phyloP scores from a whole-genome alignment of 805 yeast species.

The Yamadazyma nakazawae region DNA sequence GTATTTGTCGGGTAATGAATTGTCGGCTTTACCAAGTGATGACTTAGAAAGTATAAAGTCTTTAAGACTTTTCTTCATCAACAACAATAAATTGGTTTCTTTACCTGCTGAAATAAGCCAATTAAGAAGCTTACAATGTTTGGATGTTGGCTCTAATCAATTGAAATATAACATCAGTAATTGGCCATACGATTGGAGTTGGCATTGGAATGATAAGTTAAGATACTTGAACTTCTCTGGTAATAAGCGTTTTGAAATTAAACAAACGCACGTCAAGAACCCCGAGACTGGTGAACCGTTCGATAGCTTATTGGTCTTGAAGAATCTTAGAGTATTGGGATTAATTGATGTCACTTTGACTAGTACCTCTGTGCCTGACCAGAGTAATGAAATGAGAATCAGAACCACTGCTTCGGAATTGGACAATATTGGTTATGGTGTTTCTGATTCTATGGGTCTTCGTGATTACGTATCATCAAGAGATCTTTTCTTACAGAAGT shows the following conservation, averaged over 20 bases:
- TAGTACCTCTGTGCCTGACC: conserved; percentile 86
- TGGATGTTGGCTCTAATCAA: conserved; percentile 90
- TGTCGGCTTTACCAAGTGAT: conserved; percentile 80
- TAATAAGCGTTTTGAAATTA: conserved; percentile 86
- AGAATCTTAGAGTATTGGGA: conserved; percentile 71
- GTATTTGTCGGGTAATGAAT: conserved; percentile 78
- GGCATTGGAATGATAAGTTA: conserved; percentile 80
- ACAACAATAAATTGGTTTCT: conserved; percentile 81
- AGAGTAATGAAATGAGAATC: conserved; percentile 74
- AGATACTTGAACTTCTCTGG: conserved; percentile 87
- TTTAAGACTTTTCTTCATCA: conserved; percentile 62
- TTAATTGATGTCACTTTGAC: conserved; percentile 94
- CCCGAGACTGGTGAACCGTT: conserved; percentile 62
- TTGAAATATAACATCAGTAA: conserved; percentile 90
- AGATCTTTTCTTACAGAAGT: conserved; percentile 83
- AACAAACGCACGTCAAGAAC: conserved; percentile 53
- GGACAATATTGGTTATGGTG: conserved; percentile 79
- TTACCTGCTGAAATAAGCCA: conserved; percentile 86
- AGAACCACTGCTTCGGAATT: conserved; percentile 85
- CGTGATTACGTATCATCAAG: conserved; percentile 64
- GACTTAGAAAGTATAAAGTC: conserved; percentile 63
- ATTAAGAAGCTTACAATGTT: conserved; percentile 55
- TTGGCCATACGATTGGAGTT: conserved; percentile 96
- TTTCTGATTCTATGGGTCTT: conserved; percentile 80
- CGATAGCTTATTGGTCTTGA: conserved; percentile 61